Evolutionary conservation across 768 basidiomycete species (phyloP), one percentile per base, ranked within the genome.

Genomic region (Floccularia luteovirens): DNA sequence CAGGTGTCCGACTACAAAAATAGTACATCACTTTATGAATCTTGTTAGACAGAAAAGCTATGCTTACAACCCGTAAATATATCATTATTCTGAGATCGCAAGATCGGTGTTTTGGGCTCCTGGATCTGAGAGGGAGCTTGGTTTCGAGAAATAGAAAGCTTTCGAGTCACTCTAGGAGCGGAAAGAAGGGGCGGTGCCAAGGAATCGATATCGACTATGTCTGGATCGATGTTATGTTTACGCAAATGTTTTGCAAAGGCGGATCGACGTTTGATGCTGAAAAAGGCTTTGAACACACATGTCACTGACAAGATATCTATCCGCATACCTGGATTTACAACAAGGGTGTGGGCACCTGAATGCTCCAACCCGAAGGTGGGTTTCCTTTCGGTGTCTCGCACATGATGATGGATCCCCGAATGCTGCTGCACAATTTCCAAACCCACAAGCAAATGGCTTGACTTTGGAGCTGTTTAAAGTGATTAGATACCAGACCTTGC

Each of bases 371-470:
- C 54, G 54, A 13, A 53, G 47, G 49, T 85, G 82, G 2, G 63
- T 71, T 56, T 84, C 81, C 50, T 70, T 75, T 41, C 68, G 64
- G 48, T 86, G 83, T 6, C 83, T 77, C 22, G 73, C 62, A 46
- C 77, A 63, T 32, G 83, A 84, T 0, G 83, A 85, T 8, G 80
- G 82, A 48, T 86, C 83, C 11, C 75, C 75, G 47, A 86, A 86
- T 11, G 61, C 55, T 22, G 70, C 62, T 7, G 38, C 41, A 49
- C 82, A 85, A 16, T 53, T 57, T 6, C 56, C 49, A 31, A 69
- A 59, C 11, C 61, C 63, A 48, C 84, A 87, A 4, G 38, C 38
- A 48, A 65, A 70, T 1, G 80, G 82, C 54, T 74, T 77, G 7
- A 41, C 56, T 31, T 60, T 62, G 11, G 76, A 70, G 41, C 80